These are phyloP conservation scores for Phlebopus sp. DNA, from an alignment of 1,284 basidiomycete species.

Conservation along the genomic window DNA sequence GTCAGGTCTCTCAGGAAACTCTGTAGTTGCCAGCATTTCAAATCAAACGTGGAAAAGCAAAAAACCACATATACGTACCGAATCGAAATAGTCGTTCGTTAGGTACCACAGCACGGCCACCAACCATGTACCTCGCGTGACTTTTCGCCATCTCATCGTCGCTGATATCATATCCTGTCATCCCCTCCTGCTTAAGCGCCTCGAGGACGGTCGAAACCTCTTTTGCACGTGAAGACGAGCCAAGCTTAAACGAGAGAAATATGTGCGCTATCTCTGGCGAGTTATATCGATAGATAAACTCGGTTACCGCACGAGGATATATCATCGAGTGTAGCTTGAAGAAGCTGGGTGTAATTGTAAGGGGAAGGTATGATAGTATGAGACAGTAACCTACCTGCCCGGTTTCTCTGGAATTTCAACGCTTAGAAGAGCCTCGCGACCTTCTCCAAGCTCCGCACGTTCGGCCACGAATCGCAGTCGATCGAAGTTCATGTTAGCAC, in stretches of 20 bases:
- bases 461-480: constrained; percentile 96
- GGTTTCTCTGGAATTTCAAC: constrained; percentile 92
- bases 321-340: constrained; percentile 84
- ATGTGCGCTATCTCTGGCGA: constrained; percentile 72
- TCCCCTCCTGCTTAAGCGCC: constrained; percentile 63
- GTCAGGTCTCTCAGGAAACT: constrained; percentile 95
- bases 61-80: constrained; percentile 50
- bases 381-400: constrained; percentile 63
- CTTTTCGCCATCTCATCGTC: constrained; percentile 96
- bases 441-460: constrained; percentile 95
- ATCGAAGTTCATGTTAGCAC: constrained; percentile 99
- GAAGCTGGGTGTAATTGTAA: constrained; percentile 58
- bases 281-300: constrained; percentile 93
- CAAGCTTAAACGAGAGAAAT: constrained; percentile 88
- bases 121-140: constrained; percentile 93
- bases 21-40: constrained; percentile 39
- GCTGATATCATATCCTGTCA: constrained; percentile 87
- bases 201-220: constrained; percentile 72
- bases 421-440: constrained; percentile 88
- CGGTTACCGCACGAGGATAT: constrained; percentile 91
- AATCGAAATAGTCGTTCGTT: constrained; percentile 94
- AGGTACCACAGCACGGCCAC: constrained; percentile 73
- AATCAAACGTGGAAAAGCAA: not conserved
- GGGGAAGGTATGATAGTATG: constrained; percentile 6
- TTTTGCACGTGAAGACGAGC: constrained; percentile 55